Percentiles rank a stretch among this genome's conserved stretches.
phyloP scores from a whole-genome alignment of 495 filamentous ascomycete species.

The Delitschia confertaspora region DNA sequence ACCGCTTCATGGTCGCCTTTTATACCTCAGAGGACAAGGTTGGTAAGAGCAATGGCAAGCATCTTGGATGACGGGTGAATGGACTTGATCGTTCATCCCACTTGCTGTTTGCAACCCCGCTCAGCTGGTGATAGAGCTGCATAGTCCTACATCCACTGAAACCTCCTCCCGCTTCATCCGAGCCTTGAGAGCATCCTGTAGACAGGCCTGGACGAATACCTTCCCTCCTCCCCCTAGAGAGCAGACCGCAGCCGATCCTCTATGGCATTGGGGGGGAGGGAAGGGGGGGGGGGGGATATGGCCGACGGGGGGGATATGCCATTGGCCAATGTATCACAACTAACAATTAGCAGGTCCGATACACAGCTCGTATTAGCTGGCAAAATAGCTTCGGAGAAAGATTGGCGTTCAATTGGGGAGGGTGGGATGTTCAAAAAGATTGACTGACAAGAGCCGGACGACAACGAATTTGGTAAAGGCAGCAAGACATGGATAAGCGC shows the following conservation, averaged over 20 bases:
- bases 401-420: conserved; percentile 19
- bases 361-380: conserved; percentile 20
- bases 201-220: conserved; percentile 24
- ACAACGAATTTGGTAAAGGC: conserved; percentile 19
- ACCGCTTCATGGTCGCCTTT: conserved; percentile 19
- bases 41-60: conserved; percentile 18
- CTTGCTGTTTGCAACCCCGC: conserved; percentile 25
- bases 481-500: conserved; percentile 27
- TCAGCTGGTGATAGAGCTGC: conserved; percentile 28
- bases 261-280: conserved; percentile 14
- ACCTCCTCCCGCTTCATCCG: conserved; percentile 22
- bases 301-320: conserved; percentile 11
- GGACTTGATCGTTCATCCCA: conserved; percentile 20
- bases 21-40: conserved; percentile 26
- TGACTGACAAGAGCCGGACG: conserved; percentile 5
- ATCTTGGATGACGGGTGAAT: conserved; percentile 21
- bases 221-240: too few relatives aligned
- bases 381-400: conserved; percentile 10
- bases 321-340: conserved; percentile 27
- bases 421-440: conserved; percentile 10
- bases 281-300: conserved; percentile 14
- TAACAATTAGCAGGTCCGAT: conserved; percentile 13
- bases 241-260: conserved; percentile 27
- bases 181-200: conserved; percentile 16
- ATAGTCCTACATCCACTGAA: conserved; percentile 29